Evolutionary conservation across 345 rosid genomes (phyloP).

Genomic region (Pugionium dolabratum): DNA sequence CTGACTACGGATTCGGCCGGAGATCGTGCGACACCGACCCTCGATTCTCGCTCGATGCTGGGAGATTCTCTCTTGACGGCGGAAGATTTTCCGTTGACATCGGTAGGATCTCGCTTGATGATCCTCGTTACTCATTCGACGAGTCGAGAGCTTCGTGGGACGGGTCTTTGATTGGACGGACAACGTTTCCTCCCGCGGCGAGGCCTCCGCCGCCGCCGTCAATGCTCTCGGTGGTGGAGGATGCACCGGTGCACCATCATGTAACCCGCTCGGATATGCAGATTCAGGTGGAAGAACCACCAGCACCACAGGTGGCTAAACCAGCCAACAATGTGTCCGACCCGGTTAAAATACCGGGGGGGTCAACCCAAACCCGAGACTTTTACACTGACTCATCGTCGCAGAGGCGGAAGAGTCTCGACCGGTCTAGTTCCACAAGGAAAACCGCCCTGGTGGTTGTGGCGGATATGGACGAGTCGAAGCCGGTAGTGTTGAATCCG

Average conservation of each 20-base stretch:
- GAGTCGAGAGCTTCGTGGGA: slow-evolving; percentile 99
- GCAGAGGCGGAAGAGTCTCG: slow-evolving; percentile 83
- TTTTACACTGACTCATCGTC: slow-evolving; percentile 87
- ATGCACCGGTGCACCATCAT: slow-evolving; percentile 61
- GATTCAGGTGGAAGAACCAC: slow-evolving; percentile 88
- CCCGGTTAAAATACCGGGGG: slow-evolving; percentile 65
- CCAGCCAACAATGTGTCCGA: slow-evolving; percentile 13
- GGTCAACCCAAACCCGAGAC: slow-evolving; percentile 88
- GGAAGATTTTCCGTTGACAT: slow-evolving; percentile 47
- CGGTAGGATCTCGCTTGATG: slow-evolving; percentile 57
- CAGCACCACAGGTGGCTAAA: background rate
- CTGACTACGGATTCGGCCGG: slow-evolving; percentile 92
- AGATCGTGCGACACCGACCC: slow-evolving; percentile 99
- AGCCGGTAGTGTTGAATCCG: slow-evolving; percentile 48
- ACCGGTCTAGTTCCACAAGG: slow-evolving; percentile 78
- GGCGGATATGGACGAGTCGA: slow-evolving; percentile 87
- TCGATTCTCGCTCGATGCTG: slow-evolving; percentile 77
- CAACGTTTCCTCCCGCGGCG: slow-evolving; percentile 29
- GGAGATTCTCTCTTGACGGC: slow-evolving; percentile 61
- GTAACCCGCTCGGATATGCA: slow-evolving; percentile 74
- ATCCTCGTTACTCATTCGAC: slow-evolving; percentile 84
- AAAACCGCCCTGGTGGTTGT: slow-evolving; percentile 79
- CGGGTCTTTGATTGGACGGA: slow-evolving; percentile 75
- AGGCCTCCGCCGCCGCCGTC: slow-evolving; percentile 80
- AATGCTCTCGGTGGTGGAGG: slow-evolving; percentile 87